Evolutionary conservation across 2,329 filamentous ascomycete species (phyloP), one percentile per base, ranked within the genome.

Genomic region (Botrytis aclada): DNA sequence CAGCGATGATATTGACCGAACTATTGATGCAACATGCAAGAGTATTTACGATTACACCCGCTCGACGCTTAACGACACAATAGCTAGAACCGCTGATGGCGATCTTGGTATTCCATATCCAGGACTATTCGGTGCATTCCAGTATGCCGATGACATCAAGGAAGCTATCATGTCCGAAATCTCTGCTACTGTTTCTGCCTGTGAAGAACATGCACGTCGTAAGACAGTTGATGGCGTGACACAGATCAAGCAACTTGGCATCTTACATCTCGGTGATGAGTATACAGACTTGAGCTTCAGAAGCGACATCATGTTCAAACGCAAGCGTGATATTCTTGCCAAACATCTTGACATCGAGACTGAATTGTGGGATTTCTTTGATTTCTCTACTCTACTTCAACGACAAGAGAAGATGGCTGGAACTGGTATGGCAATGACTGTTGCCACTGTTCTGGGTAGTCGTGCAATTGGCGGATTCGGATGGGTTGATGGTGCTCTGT

Each of bases 381-480:
- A 99, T 82, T 86, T 94, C 82, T 87, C 90, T 29, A 92, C 90
- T 18, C 84, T 98, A 9, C 87, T 97, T 84, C 94, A 98, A 80
- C 88, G 90, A 71, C 95, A 98, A 81, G 96, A 99, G 83, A 99
- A 98, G 86, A 87, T 97, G 72, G 95, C 95, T 9, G 94, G 95
- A 56, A 97, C 95, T 4, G 93, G 96, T 76, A 95, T 99, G 92
- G 96, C 95, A 9, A 87, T 99, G 80, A 99, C 96, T 1, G 88
- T 97, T 51, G 93, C 93, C 16, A 95, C 94, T 72, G 93, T 97
- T 2, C 86, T 98, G 7, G 94, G 95, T 72, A 89, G 92, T 66
- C 88, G 94, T 65, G 86, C 96, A 79, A 85, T 99, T 56, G 94
- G 95, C 74, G 92, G 94, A 75, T 90, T 92, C 77, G 91, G 92